These are phyloP conservation scores for Dictyostelium purpureum DNA, from an alignment of 78 protist species.

Conservation along the genomic window DNA sequence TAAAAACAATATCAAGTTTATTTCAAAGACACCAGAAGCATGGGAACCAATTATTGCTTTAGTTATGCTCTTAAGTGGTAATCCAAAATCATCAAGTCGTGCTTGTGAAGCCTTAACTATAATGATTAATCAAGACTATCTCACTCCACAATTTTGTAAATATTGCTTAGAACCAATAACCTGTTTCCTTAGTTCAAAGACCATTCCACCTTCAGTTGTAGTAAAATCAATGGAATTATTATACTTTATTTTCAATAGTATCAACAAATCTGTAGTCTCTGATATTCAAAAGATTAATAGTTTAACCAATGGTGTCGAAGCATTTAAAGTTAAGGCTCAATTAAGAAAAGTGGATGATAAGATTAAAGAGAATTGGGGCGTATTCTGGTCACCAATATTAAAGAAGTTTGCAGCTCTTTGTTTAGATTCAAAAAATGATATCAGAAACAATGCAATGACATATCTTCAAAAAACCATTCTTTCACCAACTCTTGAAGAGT, in stretches of 20 bases:
- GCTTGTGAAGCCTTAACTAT: constrained; percentile 49
- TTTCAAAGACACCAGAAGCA: background rate
- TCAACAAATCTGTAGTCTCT: background rate
- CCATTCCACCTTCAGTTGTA: constrained; percentile 27
- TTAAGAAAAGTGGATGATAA: constrained; percentile 17
- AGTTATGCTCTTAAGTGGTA: constrained; percentile 26
- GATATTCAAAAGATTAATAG: background rate
- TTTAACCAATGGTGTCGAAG: background rate
- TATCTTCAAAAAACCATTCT: constrained; percentile 50
- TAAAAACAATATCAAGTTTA: constrained; percentile 14
- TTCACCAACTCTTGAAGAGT: constrained; percentile 2
- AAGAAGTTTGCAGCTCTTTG: constrained; percentile 19
- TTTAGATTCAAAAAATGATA: constrained; percentile 3
- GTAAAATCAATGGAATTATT: constrained; percentile 60
- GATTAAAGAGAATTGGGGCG: constrained; percentile 12
- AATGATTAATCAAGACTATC: background rate
- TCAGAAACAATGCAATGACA: constrained; percentile 59
- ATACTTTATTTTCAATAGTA: background rate
- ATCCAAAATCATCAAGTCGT: constrained; percentile 33
- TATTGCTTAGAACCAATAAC: constrained; percentile 18
- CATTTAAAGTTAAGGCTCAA: background rate
- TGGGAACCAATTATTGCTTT: constrained; percentile 59
- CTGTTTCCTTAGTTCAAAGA: constrained; percentile 35
- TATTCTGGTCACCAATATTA: constrained; percentile 32
- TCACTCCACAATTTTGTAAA: background rate